Base-by-base conservation (phyloP, 2,329 filamentous ascomycete species). In the Nothophoma quercina region DNA sequence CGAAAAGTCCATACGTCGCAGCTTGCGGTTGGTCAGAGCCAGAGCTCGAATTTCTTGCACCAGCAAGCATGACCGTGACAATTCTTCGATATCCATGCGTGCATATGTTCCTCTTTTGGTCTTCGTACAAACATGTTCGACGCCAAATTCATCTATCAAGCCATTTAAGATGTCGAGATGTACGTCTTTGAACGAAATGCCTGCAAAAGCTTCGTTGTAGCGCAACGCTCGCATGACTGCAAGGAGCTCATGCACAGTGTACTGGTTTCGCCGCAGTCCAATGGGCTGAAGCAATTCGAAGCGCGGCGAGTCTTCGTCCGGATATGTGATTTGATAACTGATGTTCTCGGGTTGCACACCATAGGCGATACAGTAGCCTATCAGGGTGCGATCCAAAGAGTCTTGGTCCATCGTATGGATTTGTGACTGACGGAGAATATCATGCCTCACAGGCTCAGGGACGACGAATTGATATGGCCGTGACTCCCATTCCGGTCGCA, bases 351-450 rank as follows among this genome's bases (percentile, higher is more conserved):
- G 85, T 61, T 88, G 85, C 18, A 88, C 78, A 51, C 85, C 83
- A 67, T 89, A 90, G 16, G 85, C 86, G 33, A 87, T 79, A 66
- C 87, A 89, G 65, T 89, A 90, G 26, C 87, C 88, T 39, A 84
- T 84, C 25, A 90, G 71, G 1, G 87, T 90, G 26, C 86, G 80
- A 60, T 89, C 86, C 63, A 90, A 83, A 62, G 79, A 82, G 51
- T 77, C 77, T 44, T 83, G 81, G 52, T 86, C 85, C 51, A 88
- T 86, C 46, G 84, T 81, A 34, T 83, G 79, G 2, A 81, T 68
- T 28, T 65, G 71, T 7, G 63, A 50, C 30, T 70, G 72, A n/a
- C 64, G 58, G 7, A 69, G 49, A 6, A 73, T 70, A 33, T 75
- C 70, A 30, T 65, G 60, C 44, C 69, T 68, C 2, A 75, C 66